Evolutionary conservation across 352 stramenopile genomes (phyloP).

Genomic region (Phytophthora podocarpi): DNA sequence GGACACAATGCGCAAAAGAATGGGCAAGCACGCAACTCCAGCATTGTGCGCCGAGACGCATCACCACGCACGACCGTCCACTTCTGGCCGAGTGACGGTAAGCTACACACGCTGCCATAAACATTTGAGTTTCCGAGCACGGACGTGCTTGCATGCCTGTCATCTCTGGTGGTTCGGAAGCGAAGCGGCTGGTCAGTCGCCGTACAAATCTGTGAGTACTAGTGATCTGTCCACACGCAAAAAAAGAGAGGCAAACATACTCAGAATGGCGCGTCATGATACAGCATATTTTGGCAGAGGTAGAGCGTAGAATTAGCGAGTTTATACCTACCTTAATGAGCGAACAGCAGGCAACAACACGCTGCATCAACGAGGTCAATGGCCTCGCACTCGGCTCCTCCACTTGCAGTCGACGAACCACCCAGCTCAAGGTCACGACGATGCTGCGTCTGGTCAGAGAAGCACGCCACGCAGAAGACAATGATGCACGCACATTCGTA

Average conservation of each 20-base stretch:
- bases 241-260: slow-evolving; percentile 16
- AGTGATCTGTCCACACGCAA: slow-evolving; percentile 9
- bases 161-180: too few relatives aligned
- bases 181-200: neutral
- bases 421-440: slow-evolving; percentile 12
- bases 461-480: neutral
- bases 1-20: too few relatives aligned
- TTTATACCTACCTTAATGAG: slow-evolving; percentile 3
- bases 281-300: slow-evolving; percentile 1
- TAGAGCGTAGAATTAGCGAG: neutral
- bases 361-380: slow-evolving; percentile 2
- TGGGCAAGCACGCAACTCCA: too few relatives aligned
- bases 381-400: neutral
- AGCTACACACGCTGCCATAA: too few relatives aligned
- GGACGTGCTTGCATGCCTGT: too few relatives aligned
- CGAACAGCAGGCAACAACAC: slow-evolving; percentile 2
- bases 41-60: too few relatives aligned
- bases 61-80: too few relatives aligned
- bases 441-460: slow-evolving; percentile 13
- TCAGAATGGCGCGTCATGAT: slow-evolving; percentile 20
- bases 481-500: too few relatives aligned
- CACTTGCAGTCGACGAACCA: neutral
- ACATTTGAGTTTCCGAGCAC: too few relatives aligned
- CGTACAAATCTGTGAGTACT: neutral
- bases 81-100: too few relatives aligned